Conservation (phyloP, 2,329 filamentous ascomycete species). For the Paecilomyces variotii region DNA sequence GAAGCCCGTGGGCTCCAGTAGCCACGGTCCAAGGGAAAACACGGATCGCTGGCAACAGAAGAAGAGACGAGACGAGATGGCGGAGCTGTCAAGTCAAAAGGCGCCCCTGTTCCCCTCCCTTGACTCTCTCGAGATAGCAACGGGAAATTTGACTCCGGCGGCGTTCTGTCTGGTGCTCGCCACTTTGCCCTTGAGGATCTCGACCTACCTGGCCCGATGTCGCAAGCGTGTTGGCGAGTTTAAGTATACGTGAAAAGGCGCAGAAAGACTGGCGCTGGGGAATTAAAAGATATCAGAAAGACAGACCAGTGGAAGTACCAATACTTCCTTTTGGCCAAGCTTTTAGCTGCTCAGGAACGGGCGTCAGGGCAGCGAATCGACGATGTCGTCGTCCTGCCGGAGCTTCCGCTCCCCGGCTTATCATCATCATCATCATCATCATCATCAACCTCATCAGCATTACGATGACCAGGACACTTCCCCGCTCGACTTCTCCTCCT, state of each 20-base stretch:
- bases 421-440: neutral
- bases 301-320: neutral
- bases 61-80: neutral
- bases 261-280: neutral
- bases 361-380: neutral
- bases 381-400: neutral
- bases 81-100: neutral
- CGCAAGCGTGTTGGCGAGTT: neutral
- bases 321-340: neutral
- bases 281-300: neutral
- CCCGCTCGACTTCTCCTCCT: neutral
- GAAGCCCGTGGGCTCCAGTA: neutral
- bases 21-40: neutral
- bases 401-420: neutral
- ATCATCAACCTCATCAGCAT: neutral
- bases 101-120: neutral
- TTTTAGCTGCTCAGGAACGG: neutral
- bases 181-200: neutral
- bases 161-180: neutral
- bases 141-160: neutral
- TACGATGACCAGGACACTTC: neutral
- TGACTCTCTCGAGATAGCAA: neutral
- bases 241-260: neutral
- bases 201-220: neutral
- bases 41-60: neutral